Evolutionary conservation across 352 stramenopile species (phyloP).

Genomic region (Discostella stelligera): DNA sequence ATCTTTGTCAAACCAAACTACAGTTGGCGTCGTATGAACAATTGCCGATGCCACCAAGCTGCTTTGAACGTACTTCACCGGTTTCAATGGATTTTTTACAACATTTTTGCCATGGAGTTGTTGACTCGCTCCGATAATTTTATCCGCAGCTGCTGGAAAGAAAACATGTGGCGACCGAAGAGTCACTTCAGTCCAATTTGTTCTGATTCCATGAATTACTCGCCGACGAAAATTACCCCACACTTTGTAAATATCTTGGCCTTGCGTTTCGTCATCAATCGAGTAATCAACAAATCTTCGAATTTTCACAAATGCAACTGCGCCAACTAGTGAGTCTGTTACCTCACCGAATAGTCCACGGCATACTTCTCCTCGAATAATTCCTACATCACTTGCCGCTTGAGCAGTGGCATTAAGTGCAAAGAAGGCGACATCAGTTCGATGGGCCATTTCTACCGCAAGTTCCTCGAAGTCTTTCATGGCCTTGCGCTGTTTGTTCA

Average conservation of each 20-base stretch:
- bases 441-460: constrained; percentile 45
- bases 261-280: background rate
- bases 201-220: constrained; percentile 32
- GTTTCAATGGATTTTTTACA: constrained; percentile 17
- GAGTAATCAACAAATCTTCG: constrained; percentile 29
- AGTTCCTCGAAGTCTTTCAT: constrained; percentile 50
- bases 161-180: constrained; percentile 9
- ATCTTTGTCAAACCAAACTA: constrained; percentile 70
- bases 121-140: constrained; percentile 2
- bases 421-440: constrained; percentile 58
- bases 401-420: constrained; percentile 15
- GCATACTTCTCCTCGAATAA: constrained; percentile 4
- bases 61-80: constrained; percentile 32
- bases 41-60: constrained; percentile 48
- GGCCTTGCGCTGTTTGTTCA: constrained; percentile 1
- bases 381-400: background rate
- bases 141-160: constrained; percentile 19
- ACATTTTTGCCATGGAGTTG: constrained; percentile 13
- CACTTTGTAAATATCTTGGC: constrained; percentile 11
- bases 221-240: constrained; percentile 16
- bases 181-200: constrained; percentile 39
- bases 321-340: constrained; percentile 15
- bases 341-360: constrained; percentile 19
- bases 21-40: constrained; percentile 48
- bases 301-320: constrained; percentile 30